Evolutionary conservation across 208 protist species (phyloP).

Genomic region (Novymonas esmeraldas): DNA sequence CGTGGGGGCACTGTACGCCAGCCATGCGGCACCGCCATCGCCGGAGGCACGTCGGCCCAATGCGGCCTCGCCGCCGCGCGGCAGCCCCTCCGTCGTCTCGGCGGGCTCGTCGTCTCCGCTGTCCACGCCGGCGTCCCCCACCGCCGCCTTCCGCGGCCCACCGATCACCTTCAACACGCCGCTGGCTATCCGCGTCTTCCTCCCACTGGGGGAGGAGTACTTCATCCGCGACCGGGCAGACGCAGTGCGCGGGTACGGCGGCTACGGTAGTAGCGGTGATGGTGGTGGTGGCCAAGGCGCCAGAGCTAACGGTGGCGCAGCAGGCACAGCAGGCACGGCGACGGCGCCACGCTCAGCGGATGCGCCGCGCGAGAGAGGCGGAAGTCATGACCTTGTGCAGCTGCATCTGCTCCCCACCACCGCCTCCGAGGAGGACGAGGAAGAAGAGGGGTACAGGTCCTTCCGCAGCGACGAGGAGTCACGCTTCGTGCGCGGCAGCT

Average conservation of each 20-base stretch:
- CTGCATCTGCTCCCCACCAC: not conserved
- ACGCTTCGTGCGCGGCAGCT: slow-evolving; percentile 8
- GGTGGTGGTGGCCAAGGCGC: too few relatives aligned
- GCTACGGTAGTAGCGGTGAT: too few relatives aligned
- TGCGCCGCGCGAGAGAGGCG: not conserved
- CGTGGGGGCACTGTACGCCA: slow-evolving; percentile 30
- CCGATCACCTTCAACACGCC: slow-evolving; percentile 61
- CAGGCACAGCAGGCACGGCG: too few relatives aligned
- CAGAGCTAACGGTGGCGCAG: too few relatives aligned
- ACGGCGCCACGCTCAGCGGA: not conserved
- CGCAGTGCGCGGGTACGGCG: not conserved
- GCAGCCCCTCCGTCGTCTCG: not conserved
- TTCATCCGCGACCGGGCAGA: slow-evolving; percentile 21
- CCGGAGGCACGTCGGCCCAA: not conserved
- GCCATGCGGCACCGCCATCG: slow-evolving; percentile 21
- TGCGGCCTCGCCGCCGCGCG: not conserved
- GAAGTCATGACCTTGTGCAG: not conserved
- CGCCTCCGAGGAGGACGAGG: slow-evolving; percentile 6
- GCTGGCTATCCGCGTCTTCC: slow-evolving; percentile 71
- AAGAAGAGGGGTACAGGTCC: slow-evolving; percentile 12
- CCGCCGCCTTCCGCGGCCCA: slow-evolving; percentile 4
- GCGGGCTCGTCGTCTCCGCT: not conserved
- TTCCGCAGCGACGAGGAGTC: slow-evolving; percentile 3
- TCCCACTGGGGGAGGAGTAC: slow-evolving; percentile 49
- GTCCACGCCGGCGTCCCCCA: not conserved